Evolutionary conservation across 73 alveolate species (phyloP).

Genomic region (Paramecium pentaurelia): DNA sequence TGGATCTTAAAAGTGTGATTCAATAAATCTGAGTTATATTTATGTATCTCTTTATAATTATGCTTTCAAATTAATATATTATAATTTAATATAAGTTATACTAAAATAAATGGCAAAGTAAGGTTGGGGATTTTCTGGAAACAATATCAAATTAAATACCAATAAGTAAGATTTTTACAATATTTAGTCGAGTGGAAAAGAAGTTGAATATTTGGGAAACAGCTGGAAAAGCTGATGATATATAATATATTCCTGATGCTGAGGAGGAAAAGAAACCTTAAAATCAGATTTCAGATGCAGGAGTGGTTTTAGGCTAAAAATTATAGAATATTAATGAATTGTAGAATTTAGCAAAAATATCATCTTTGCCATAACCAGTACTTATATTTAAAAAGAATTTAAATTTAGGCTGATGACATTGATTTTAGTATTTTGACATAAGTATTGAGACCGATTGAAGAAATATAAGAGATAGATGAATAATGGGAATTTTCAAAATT

Average conservation of each 20-base stretch:
- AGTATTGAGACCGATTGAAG: conserved; percentile 7
- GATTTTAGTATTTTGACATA: conserved; percentile 11
- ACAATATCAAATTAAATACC: not conserved
- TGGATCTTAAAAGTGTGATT: not conserved
- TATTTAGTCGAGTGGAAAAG: not conserved
- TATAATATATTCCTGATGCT: conserved; percentile 46
- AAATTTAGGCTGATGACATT: conserved; percentile 11
- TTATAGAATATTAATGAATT: conserved; percentile 22
- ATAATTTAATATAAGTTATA: not conserved
- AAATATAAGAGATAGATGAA: conserved; percentile 15
- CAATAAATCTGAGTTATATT: not conserved
- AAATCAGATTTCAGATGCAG: conserved; percentile 32
- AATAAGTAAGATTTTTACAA: not conserved
- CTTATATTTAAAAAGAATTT: not conserved
- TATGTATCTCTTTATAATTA: not conserved
- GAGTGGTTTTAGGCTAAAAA: conserved; percentile 2
- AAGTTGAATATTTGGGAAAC: conserved; percentile 41
- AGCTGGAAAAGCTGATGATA: conserved; percentile 49
- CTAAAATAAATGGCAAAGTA: conserved; percentile 15
- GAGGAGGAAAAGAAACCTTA: conserved; percentile 32
- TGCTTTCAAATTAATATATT: not conserved
- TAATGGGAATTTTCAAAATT: conserved; percentile 44
- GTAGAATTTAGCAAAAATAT: not conserved
- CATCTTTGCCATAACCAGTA: conserved; percentile 27
- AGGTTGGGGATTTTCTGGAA: conserved; percentile 56